Evolutionary conservation across 1,139 yeast species (phyloP).

Genomic region (Chernovozyma sophiae-reginae): DNA sequence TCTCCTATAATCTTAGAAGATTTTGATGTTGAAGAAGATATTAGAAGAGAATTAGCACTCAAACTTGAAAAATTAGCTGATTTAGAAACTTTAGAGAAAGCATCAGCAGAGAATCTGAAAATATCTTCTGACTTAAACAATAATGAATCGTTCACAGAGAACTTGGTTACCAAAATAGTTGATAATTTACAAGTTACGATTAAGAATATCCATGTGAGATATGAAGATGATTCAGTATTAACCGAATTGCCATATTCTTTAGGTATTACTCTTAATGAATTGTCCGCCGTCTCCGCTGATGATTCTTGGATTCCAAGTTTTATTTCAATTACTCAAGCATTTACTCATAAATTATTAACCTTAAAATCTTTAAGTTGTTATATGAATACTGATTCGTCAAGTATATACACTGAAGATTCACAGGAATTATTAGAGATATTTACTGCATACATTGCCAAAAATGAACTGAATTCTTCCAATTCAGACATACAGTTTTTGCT

Average conservation of each 20-base stretch:
- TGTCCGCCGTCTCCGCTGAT: conserved; percentile 90
- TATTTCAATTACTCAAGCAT: conserved; percentile 62
- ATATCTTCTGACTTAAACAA: conserved; percentile 42
- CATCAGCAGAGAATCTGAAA: conserved; percentile 37
- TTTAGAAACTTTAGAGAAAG: conserved; percentile 55
- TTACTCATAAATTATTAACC: conserved; percentile 75
- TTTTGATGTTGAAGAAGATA: conserved; percentile 65
- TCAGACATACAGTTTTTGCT: conserved; percentile 57
- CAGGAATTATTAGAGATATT: conserved; percentile 44
- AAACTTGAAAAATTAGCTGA: conserved; percentile 67
- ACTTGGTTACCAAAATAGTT: conserved; percentile 80
- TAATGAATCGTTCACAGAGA: conserved; percentile 81
- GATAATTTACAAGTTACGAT: conserved; percentile 94
- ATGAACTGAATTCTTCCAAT: conserved; percentile 20
- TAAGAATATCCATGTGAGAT: conserved; percentile 84
- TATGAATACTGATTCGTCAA: conserved; percentile 70
- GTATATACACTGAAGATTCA: conserved; percentile 45
- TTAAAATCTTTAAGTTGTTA: conserved; percentile 74
- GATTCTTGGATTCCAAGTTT: conserved; percentile 82
- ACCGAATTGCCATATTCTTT: conserved; percentile 73
- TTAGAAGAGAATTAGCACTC: conserved; percentile 55
- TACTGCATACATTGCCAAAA: conserved; percentile 18
- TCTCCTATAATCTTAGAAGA: conserved; percentile 56
- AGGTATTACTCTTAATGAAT: conserved; percentile 78
- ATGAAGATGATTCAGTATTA: conserved; percentile 73